Evolutionary conservation across 1,139 yeast species (phyloP).

Genomic region (Protomyces lactucae-debilis): DNA sequence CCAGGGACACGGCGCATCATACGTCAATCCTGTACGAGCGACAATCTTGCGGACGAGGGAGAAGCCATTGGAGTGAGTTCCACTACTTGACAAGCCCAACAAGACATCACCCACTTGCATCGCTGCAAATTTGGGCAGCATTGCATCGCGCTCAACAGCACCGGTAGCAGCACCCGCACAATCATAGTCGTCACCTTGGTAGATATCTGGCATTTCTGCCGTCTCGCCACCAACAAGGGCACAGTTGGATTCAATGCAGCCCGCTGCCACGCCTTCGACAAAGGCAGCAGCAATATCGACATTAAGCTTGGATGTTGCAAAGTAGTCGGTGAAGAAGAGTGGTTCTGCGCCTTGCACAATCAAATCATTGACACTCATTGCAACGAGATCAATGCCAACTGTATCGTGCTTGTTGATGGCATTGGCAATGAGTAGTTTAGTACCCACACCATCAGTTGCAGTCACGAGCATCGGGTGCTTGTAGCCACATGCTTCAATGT

Average conservation of each 20-base stretch:
- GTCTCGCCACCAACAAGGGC: constrained; percentile 99
- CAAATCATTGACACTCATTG: constrained; percentile 96
- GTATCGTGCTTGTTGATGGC: constrained; percentile 82
- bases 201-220: constrained; percentile 99
- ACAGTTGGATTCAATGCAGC: constrained; percentile 92
- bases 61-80: constrained; percentile 94
- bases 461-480: constrained; percentile 78
- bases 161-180: constrained; percentile 98
- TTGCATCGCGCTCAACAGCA: constrained; percentile 76
- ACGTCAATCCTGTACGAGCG: constrained; percentile 63
- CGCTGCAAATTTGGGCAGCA: constrained; percentile 62
- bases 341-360: constrained; percentile 99
- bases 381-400: constrained; percentile 96
- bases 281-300: constrained; percentile 78
- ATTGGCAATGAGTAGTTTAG: constrained; percentile 93
- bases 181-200: constrained; percentile 90
- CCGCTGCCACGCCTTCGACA: constrained; percentile 93
- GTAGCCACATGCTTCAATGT: constrained; percentile 82
- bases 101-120: constrained; percentile 78
- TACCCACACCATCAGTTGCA: constrained; percentile 99
- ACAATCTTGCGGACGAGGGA: constrained; percentile 93
- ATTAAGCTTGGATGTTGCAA: constrained; percentile 90
- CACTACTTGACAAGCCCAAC: constrained; percentile 83
- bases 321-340: constrained; percentile 87
- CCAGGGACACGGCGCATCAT: constrained; percentile 84